Evolutionary conservation across 1,139 yeast species (phyloP), one percentile per base, ranked within the genome.

Genomic region (Citeromyces siamensis): DNA sequence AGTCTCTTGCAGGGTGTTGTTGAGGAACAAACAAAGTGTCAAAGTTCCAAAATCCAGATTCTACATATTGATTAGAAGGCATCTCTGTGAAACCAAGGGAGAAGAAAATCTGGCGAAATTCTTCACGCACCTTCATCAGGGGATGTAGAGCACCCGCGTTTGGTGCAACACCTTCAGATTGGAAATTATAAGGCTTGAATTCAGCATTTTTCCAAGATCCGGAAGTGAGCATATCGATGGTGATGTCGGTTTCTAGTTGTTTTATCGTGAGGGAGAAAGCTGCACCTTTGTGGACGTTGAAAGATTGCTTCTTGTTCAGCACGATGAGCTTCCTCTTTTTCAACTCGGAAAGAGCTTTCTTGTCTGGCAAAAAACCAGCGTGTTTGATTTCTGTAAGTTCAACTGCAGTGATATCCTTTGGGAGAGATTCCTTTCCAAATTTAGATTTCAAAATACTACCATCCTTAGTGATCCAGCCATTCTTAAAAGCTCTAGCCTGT

Each of bases 1-100:
- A 70, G 58, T 90, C 99, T 68, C 99, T 82, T 35, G 99, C 99
- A 22, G 99, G 98, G 64, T 90, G 99, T 64, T 90, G 97, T 66
- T 90, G 99, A 40, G 99, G 99, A 38, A 90, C 99, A 53, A 66
- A 90, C 51, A 90, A 70, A 3, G 98, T 74, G 59, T 90, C 99
- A 55, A 90, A 90, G 63, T 93, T 90, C 99, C 99, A 90, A 75
- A 93, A 90, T 8, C 98, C 97, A 19, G 94, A 73, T 56, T 90
- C 99, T 39, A 93, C 98, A 56, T 86, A 90, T 61, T 88, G 95
- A 58, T 88, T 88, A 16, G 98, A 81, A 42, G 98, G 96, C 99
- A 90, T 90, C 66, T 90, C 99, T 23, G 90, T 76, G 75, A 90
- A 90, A 8, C 99, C 99, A 86, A 90, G 77, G 33, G 93, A 77